Conservation (phyloP, 2,329 filamentous ascomycete species). For the Apiospora koreana region DNA sequence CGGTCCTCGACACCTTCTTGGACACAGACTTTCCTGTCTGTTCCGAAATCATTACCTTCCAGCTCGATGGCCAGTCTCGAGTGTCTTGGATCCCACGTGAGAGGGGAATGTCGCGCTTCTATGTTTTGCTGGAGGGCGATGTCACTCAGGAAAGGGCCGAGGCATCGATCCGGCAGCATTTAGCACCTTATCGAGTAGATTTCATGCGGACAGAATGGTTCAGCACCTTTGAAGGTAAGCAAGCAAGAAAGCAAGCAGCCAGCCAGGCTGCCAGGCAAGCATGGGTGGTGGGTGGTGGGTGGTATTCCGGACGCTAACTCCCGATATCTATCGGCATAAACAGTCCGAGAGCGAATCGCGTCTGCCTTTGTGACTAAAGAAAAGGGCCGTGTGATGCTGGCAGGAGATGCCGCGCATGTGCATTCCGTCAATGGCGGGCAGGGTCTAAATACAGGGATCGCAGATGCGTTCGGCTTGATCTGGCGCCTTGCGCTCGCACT, state of each 20-base stretch:
- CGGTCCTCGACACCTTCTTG: conserved; percentile 48
- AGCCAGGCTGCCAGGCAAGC: too few relatives aligned
- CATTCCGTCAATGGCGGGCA: conserved; percentile 58
- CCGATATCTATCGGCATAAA: not conserved
- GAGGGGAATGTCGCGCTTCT: conserved; percentile 47
- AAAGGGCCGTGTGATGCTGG: conserved; percentile 49
- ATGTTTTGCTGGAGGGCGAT: conserved; percentile 47
- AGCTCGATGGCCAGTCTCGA: conserved; percentile 45
- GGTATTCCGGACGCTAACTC: not conserved
- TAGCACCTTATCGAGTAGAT: conserved; percentile 43
- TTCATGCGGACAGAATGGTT: conserved; percentile 50
- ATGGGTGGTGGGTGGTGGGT: not conserved
- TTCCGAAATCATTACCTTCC: conserved; percentile 49
- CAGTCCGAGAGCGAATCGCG: conserved; percentile 44
- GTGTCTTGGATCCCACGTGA: conserved; percentile 52
- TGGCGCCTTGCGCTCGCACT: conserved; percentile 51
- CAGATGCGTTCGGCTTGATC: conserved; percentile 55
- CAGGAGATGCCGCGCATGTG: conserved; percentile 59
- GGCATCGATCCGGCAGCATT: conserved; percentile 43
- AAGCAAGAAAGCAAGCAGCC: too few relatives aligned
- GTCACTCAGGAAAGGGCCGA: conserved; percentile 41
- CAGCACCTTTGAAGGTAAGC: conserved; percentile 48
- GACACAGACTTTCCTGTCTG: conserved; percentile 50
- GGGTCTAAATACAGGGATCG: conserved; percentile 59
- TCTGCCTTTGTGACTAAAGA: conserved; percentile 39